phyloP scores from a whole-genome alignment of 371 early-diverging fungal species.

The Zancudomyces culisetae region DNA sequence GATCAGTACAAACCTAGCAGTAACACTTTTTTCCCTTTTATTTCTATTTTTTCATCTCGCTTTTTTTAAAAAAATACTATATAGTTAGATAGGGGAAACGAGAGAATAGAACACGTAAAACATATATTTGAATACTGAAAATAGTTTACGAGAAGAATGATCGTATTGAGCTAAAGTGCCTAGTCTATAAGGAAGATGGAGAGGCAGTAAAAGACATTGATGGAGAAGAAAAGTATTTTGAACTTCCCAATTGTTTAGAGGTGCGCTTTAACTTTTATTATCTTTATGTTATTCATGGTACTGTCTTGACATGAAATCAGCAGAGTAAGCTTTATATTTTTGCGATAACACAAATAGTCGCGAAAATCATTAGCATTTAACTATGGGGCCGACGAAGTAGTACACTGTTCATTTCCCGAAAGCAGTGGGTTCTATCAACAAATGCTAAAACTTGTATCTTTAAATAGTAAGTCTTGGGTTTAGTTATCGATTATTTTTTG shows the following conservation, averaged over 20 bases:
- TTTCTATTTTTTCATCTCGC: background rate
- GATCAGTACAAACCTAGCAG: background rate
- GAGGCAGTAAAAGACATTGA: background rate
- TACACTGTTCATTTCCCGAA: background rate
- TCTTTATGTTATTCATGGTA: too few relatives aligned
- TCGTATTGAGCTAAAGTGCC: background rate
- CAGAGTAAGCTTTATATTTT: too few relatives aligned
- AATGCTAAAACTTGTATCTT: background rate
- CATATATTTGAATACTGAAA: background rate
- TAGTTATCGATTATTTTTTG: too few relatives aligned
- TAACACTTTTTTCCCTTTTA: background rate
- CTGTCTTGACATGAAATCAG: too few relatives aligned
- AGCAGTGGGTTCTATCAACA: background rate
- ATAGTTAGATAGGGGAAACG: too few relatives aligned
- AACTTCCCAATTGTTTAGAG: background rate
- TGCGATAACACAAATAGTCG: too few relatives aligned
- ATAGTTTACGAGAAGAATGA: background rate
- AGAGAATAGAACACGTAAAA: too few relatives aligned
- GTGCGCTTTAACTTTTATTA: too few relatives aligned
- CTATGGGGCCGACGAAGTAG: background rate
- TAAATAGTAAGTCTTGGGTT: too few relatives aligned
- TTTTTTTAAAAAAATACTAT: too few relatives aligned
- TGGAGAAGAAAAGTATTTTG: background rate
- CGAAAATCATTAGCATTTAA: background rate
- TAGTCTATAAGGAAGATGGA: background rate